phyloP scores from a whole-genome alignment of 257 asterid genomes.

The Solanum chmielewskii region DNA sequence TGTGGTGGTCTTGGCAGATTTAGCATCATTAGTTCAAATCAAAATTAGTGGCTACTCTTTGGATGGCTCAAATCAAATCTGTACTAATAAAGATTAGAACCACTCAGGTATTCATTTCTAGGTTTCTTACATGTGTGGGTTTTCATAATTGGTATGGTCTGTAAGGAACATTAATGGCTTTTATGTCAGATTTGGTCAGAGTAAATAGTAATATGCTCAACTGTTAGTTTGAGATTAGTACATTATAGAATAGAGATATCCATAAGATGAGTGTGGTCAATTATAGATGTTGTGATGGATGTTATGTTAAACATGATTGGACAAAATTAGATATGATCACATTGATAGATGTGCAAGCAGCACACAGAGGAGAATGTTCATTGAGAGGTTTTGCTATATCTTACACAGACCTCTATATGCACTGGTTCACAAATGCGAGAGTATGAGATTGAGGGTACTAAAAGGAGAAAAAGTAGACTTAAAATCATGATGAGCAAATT shows the following conservation, averaged over 20 bases:
- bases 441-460: not conserved
- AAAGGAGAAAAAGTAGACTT: not conserved
- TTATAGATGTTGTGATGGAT: not conserved
- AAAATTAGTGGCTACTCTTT: not conserved
- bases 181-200: not conserved
- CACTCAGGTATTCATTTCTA: not conserved
- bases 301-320: not conserved
- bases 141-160: not conserved
- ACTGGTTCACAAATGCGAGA: not conserved
- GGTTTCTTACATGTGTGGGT: not conserved
- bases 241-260: not conserved
- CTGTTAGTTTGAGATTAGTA: not conserved
- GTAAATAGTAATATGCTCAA: not conserved
- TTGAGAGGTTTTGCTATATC: not conserved
- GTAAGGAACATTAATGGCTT: not conserved
- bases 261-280: not conserved
- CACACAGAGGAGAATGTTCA: not conserved
- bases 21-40: not conserved
- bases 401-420: not conserved
- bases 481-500: not conserved
- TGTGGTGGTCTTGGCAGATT: not conserved
- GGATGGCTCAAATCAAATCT: not conserved
- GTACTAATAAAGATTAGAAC: not conserved
- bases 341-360: not conserved
- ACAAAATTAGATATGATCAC: not conserved